phyloP scores from a whole-genome alignment of 2,329 filamentous ascomycete species.

The Fusarium tanahbumbuense region DNA sequence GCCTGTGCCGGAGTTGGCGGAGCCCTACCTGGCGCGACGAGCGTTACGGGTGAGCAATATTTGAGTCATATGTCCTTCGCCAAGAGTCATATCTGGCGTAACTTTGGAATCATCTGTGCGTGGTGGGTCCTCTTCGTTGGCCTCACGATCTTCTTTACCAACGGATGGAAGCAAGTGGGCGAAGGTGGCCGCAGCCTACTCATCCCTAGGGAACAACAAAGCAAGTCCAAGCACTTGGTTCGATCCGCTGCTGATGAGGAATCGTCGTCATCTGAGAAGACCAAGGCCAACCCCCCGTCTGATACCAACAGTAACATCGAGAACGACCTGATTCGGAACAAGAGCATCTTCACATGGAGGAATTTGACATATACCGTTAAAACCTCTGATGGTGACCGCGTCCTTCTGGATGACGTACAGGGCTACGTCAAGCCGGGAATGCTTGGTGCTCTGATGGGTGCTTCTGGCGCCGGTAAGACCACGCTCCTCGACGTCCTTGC shows the following conservation, averaged over 20 bases:
- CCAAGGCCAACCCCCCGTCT: fast-evolving
- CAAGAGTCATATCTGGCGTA: constrained; percentile 66
- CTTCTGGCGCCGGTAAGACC: constrained; percentile 86
- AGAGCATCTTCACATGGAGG: constrained; percentile 79
- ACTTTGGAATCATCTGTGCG: constrained; percentile 70
- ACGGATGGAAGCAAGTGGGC: constrained; percentile 64
- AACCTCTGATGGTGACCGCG: constrained; percentile 69
- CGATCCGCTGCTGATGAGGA: constrained; percentile 61
- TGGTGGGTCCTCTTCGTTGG: constrained; percentile 70
- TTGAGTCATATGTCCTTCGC: constrained; percentile 65
- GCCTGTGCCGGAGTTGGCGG: constrained; percentile 70
- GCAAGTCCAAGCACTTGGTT: constrained; percentile 48
- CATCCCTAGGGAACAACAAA: constrained; percentile 70
- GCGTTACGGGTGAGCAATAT: constrained; percentile 67
- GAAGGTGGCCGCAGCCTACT: constrained; percentile 67
- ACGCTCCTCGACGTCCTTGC: constrained; percentile 86
- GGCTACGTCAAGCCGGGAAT: constrained; percentile 87
- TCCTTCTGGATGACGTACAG: constrained; percentile 81
- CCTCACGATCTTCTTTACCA: constrained; percentile 68
- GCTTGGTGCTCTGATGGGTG: constrained; percentile 81
- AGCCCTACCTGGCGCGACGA: constrained; percentile 60
- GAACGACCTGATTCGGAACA: constrained; percentile 67
- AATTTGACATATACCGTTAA: constrained; percentile 77
- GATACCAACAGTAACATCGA: constrained; percentile 39
- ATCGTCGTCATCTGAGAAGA: constrained; percentile 40